These are phyloP conservation scores for Baudoinia panamericana DNA, from an alignment of 495 filamentous ascomycete species.

Conservation along the genomic window DNA sequence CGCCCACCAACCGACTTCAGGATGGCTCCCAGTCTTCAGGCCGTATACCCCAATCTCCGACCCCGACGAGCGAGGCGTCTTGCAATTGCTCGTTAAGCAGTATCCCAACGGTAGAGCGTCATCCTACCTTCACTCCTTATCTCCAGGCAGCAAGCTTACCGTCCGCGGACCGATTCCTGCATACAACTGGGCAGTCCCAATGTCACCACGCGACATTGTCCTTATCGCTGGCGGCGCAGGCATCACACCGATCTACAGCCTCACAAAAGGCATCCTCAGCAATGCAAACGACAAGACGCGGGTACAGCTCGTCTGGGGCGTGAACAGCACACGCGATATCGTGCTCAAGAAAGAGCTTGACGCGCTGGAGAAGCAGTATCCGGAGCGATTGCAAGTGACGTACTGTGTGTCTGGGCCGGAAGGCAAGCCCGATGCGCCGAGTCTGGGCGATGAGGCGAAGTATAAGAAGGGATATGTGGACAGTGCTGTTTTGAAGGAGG, in stretches of 20 bases:
- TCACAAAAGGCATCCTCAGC: constrained; percentile 41
- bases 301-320: constrained; percentile 36
- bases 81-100: constrained; percentile 44
- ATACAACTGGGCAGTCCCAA: constrained; percentile 40
- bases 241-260: constrained; percentile 45
- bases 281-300: constrained; percentile 37
- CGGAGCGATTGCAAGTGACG: constrained; percentile 43
- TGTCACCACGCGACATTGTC: constrained; percentile 33
- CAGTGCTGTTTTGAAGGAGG: constrained; percentile 40
- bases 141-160: constrained; percentile 44
- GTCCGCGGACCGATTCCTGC: constrained; percentile 40
- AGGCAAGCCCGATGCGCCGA: constrained; percentile 24
- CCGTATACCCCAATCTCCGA: constrained; percentile 33
- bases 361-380: constrained; percentile 39
- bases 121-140: constrained; percentile 46
- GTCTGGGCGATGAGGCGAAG: constrained; percentile 1
- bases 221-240: constrained; percentile 44
- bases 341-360: constrained; percentile 33
- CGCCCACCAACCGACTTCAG: constrained; percentile 9
- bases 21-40: constrained; percentile 19
- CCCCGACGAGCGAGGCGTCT: constrained; percentile 12
- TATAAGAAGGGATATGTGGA: constrained; percentile 44
- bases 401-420: constrained; percentile 45
- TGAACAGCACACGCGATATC: constrained; percentile 20
- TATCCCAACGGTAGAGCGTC: constrained; percentile 53